These are phyloP conservation scores for Lasiodiplodia citricola DNA, from an alignment of 2,329 filamentous ascomycete genomes.

Conservation along the genomic window DNA sequence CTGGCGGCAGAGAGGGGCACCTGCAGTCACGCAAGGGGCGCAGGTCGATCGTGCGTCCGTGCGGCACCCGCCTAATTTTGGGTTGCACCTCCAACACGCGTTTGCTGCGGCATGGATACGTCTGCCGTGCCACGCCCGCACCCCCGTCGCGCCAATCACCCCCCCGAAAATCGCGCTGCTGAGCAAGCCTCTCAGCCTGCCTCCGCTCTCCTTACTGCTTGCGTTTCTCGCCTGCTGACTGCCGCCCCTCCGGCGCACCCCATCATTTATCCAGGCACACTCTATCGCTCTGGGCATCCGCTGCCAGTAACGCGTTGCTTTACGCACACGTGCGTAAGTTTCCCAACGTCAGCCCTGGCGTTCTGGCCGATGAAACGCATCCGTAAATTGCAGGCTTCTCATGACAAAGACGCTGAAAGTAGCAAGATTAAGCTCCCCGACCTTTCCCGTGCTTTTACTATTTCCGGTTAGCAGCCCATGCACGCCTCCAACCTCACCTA, in stretches of 20 bases:
- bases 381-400: too few relatives aligned
- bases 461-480: too few relatives aligned
- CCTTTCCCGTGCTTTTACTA: too few relatives aligned
- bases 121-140: conserved; percentile 17
- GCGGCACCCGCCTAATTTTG: conserved; percentile 13
- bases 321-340: neutral
- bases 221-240: conserved; percentile 5
- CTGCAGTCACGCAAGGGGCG: conserved; percentile 13
- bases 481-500: too few relatives aligned
- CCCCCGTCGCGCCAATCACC: conserved; percentile 9
- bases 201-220: conserved; percentile 14
- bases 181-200: conserved; percentile 10
- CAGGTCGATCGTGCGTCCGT: conserved; percentile 11
- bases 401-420: neutral
- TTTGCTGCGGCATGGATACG: neutral
- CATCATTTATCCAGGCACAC: neutral
- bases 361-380: too few relatives aligned
- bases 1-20: conserved; percentile 8
- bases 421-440: too few relatives aligned
- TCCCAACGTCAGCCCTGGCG: too few relatives aligned
- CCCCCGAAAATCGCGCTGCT: conserved; percentile 3
- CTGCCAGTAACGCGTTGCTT: neutral
- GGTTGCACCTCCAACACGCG: neutral
- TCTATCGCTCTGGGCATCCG: neutral
- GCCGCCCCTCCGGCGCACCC: neutral